A percentile compares a stretch with the other conserved stretches of the same genome.
phyloP scores from a whole-genome alignment of 2,329 filamentous ascomycete genomes.

The Trichoderma oligosporum region DNA sequence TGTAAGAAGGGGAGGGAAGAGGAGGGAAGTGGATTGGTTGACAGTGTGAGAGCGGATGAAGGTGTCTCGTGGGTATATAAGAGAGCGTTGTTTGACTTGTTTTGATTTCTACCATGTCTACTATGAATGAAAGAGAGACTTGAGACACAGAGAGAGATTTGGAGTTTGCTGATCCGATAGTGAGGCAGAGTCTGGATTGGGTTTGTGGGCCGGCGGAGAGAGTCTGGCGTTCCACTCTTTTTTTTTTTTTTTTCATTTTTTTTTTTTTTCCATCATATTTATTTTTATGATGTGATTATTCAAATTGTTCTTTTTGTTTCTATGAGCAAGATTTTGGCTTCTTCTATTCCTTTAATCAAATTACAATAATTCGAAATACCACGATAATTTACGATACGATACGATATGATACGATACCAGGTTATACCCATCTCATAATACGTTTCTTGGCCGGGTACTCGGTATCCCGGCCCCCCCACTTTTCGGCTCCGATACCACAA shows the following conservation, averaged over 20 bases:
- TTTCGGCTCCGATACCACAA: slow-evolving; percentile 8
- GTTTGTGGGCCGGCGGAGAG: neutral
- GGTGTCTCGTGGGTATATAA: neutral
- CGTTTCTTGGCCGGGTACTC: slow-evolving; percentile 3
- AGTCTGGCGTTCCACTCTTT: neutral
- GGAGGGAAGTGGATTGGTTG: neutral
- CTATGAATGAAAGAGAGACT: neutral
- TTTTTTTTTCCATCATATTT: neutral
- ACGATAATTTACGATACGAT: neutral
- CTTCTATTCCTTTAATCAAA: neutral
- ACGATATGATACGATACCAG: neutral
- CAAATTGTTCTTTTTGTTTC: neutral
- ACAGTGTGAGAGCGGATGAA: neutral
- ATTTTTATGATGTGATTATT: too few relatives aligned
- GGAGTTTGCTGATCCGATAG: neutral
- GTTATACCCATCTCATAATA: neutral
- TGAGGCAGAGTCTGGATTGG: neutral
- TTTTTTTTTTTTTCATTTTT: neutral
- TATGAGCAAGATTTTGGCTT: neutral
- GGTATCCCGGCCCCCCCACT: slow-evolving; percentile 3
- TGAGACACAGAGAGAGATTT: neutral
- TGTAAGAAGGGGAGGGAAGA: neutral
- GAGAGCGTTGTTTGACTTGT: neutral
- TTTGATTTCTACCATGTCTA: neutral
- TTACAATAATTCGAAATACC: neutral